Evolutionary conservation across 2,329 filamentous ascomycete species (phyloP).

Genomic region (Rutstroemia sp.): DNA sequence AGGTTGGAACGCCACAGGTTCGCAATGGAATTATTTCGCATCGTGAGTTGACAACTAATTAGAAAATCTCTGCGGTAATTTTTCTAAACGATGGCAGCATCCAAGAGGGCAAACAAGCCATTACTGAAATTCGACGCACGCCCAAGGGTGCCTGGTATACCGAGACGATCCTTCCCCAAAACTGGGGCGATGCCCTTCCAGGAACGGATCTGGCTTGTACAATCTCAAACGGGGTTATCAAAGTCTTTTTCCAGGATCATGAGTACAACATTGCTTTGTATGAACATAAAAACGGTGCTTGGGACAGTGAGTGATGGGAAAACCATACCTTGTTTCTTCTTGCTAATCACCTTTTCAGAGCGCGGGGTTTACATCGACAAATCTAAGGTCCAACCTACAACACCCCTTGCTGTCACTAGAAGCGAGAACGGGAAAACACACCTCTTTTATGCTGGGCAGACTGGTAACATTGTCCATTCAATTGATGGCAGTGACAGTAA

Average conservation of each 20-base stretch:
- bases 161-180: not conserved
- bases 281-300: not conserved
- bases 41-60: not conserved
- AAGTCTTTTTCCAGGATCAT: conserved; percentile 1
- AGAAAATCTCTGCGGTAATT: not conserved
- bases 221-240: not conserved
- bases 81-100: not conserved
- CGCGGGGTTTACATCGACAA: not conserved
- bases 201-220: not conserved
- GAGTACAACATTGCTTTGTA: not conserved
- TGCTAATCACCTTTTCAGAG: not conserved
- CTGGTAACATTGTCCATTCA: not conserved
- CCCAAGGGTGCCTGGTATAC: conserved; percentile 4
- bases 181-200: not conserved
- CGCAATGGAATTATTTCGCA: conserved; percentile 3
- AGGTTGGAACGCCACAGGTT: conserved; percentile 4
- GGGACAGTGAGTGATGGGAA: not conserved
- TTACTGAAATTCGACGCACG: conserved; percentile 4
- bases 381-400: conserved; percentile 1
- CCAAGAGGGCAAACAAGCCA: not conserved
- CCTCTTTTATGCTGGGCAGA: not conserved
- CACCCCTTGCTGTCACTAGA: not conserved
- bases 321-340: not conserved
- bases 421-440: not conserved
- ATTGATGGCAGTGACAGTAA: not conserved